Base-by-base conservation (phyloP, 257 asterid species). In the Solanum chiquidenum region DNA sequence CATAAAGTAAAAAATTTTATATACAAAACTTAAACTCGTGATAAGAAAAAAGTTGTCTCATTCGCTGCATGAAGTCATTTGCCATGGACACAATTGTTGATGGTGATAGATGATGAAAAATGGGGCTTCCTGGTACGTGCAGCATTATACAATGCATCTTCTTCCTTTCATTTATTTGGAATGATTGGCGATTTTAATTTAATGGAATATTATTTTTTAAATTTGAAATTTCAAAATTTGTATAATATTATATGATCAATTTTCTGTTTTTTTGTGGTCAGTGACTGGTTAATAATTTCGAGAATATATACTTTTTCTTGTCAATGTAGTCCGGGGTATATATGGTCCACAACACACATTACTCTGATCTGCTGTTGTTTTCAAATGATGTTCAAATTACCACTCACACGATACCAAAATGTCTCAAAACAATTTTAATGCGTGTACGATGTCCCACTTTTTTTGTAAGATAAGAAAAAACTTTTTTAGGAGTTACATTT, bases 331-430 rank as follows among this genome's bases (percentile, higher is more conserved):
- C 60, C 12, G 60, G 60, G 35, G n/a, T 12, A 44, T 40, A n/a
- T 23, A 76, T 40, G 84, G 84, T 79, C 84, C 84, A 79, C 84
- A 42, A 77, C 46, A 25, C 37, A 77, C 37, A 40, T 77, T 77
- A 79, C 60, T 44, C 84, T 14, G 55, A 46, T 46, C 27, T 44
- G 16, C 64, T 44, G 27, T 46, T 42, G 64, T 79, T 79, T 46
- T 79, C 37, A 46, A 79, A 79, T 44, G 35, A 79, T 44, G 2
- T 79, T 79, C 84, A 29, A 79, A 79, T 79, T 42, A 79, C 84
- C 84, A 79, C 38, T 42, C 84, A 25, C 84, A 8, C n/a, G 38
- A 42, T 14, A 77, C 25, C 8, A 79, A 40, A 79, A 79, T 79
- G 38, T 44, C 29, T 73, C 64, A 14, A 42, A 33, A 25, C 37